phyloP scores from a whole-genome alignment of 176 grass and related monocot genomes.

The Musa itinerans region DNA sequence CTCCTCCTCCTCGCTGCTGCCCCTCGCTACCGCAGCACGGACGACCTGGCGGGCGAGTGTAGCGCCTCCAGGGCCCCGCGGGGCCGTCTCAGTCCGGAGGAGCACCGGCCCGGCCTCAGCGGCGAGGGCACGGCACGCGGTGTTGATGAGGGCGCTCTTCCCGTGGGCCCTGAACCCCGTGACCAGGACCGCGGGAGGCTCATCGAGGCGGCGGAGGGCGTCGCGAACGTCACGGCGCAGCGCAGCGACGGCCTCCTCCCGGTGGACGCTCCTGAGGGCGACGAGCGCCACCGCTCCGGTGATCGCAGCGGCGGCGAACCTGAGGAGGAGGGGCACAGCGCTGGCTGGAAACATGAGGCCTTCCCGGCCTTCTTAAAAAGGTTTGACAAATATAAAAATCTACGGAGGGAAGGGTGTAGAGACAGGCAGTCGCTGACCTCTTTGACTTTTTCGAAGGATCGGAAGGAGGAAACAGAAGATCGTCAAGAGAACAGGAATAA shows the following conservation, averaged over 20 bases:
- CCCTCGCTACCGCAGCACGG: conserved; percentile 36
- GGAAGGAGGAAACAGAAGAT: too few species aligned
- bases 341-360: not conserved
- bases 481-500: too few species aligned
- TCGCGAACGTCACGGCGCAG: conserved; percentile 44
- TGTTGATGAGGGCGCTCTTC: conserved; percentile 90
- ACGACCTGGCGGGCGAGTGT: conserved; percentile 32
- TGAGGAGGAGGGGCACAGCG: conserved; percentile 48
- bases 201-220: conserved; percentile 10
- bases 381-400: too few species aligned
- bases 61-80: conserved; percentile 44
- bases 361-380: not conserved
- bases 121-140: conserved; percentile 71
- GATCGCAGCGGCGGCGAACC: conserved; percentile 45
- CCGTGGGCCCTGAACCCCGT: conserved; percentile 58
- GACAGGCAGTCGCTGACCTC: too few species aligned
- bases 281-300: conserved; percentile 40
- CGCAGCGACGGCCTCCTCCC: conserved; percentile 36
- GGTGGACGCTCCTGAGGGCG: conserved; percentile 27
- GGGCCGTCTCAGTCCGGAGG: conserved; percentile 64
- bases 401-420: too few species aligned
- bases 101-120: conserved; percentile 72
- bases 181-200: conserved; percentile 38
- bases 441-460: too few species aligned
- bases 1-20: conserved; percentile 6